Evolutionary conservation across 2,329 filamentous ascomycete species (phyloP), one percentile per base, ranked within the genome.

Genomic region (Alternaria arborescens): DNA sequence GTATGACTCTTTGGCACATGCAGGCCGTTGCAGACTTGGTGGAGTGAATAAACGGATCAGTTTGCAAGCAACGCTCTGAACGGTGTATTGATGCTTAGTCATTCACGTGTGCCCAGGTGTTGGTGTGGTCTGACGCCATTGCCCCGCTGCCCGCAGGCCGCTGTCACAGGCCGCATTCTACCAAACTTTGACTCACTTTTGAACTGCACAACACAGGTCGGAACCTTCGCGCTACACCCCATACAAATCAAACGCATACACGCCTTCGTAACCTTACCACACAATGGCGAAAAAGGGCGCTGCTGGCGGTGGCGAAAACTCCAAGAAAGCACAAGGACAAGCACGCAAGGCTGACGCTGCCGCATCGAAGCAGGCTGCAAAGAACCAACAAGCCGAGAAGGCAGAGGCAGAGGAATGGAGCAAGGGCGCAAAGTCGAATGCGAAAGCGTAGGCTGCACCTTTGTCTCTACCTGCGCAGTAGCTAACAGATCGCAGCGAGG

Each of bases 321-420:
- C 86, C 78, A 98, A 97, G 82, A 98, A 98, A 84, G 93, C 82
- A 3, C 88, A 90, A 8, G 95, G 94, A 66, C 93, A 97, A 79
- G 93, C 94, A 65, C 87, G 93, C 81, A 98, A 99, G 85, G 93
- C 93, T 65, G 93, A 97, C 50, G 89, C 88, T 3, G 94, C 93
- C 1, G 91, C 92, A 8, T 82, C 86, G 58, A 98, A 98, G 81
- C 85, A 89, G 60, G 92, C 92, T 0, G 88, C 80, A 3, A 89
- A 89, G 61, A 86, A 92, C 40, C 82, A 86, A 38, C 89, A 89
- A 80, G 86, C 84, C 55, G 88, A 88, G 5, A 86, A 83, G 3
- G 87, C 79, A 28, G 94, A 97, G 73, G 86, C 89, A 5, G 84
- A 86, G 55, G 85, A 97, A 71, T 99, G 95, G 95, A 73, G 85